Base-by-base conservation (phyloP, 2,329 filamentous ascomycete genomes). In the Canariomyces notabilis region DNA sequence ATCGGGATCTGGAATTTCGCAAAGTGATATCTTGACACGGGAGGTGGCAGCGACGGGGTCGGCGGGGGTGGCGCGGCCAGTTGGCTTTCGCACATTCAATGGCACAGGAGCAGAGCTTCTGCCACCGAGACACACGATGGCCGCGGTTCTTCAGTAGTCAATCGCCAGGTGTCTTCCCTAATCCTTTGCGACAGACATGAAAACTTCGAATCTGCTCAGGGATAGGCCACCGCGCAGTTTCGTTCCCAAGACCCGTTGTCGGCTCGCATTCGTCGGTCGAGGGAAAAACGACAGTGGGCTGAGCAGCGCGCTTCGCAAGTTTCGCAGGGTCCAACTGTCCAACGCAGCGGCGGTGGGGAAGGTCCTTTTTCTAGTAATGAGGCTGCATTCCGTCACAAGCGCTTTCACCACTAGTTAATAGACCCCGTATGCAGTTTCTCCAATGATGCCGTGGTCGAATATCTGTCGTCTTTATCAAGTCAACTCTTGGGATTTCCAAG, bases 201-300 rank as follows among this genome's bases (percentile, higher is more conserved):
- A n/a, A 33, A 15, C 31, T 33, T 33, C 31, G 31, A 15, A n/a
- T 15, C 16, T n/a, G n/a, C n/a, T n/a, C n/a, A n/a, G n/a, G n/a
- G n/a, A n/a, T n/a, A 9, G 26, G 26, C 8, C 26, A 9, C 9
- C 26, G 26, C 9, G 26, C 14, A 34, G 21, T 49, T n/a, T n/a
- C n/a, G n/a, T n/a, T n/a, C n/a, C n/a, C 47, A 50, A 34, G 35
- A 47, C 48, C 44, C 44, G 43, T 34, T 29, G 20, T 26, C 32
- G 31, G 39, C 18, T 8, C 16, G 19, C 22, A 2, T 12, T 44
- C n/a, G 41, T 33, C 46, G 4, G 46, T 42, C 34, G 39, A 31
- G 33, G 29, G 29, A 19, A 31, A 37, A 16, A 34, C 19, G 41
- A 36, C 21, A 16, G 34, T 38, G 37, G n/a, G n/a, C n/a, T 15